Base-by-base conservation (phyloP, 805 yeast species). In the Lachancea sp. region DNA sequence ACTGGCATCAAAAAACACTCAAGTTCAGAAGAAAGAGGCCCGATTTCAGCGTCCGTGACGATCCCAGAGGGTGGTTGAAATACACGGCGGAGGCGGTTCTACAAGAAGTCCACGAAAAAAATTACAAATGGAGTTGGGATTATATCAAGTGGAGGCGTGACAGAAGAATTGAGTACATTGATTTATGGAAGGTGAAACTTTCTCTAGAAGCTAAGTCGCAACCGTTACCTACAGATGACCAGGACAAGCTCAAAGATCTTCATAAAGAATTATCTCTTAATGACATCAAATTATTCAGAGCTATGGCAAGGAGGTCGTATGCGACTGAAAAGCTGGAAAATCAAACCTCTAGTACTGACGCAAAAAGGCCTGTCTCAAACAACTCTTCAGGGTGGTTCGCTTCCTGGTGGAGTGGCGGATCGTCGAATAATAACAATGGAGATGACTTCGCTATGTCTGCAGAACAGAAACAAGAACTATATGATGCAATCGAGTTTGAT, bases 401-500 rank as follows among this genome's bases (percentile, higher is more conserved):
- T 0, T 71, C 79, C 8, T 77, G 88, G 78, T 80, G 89, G 84
- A 69, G 75, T 44, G 67, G 67, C 25, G 47, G 47, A 13, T 34
- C 54, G 1, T 45, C 55, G 2, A 53, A 56, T 3, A 53, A 52
- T 2, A 44, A 50, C 1, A 63, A 64, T 5, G 67, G 69, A 3
- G 58, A 65, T 7, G 65, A 69, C 2, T 57, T 79, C 20, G 67
- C 69, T 5, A 74, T 92, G 58, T 77, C 92, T 0, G 95, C 86
- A 11, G 95, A 88, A 49, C 96, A 92, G 55, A 72, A 85, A 47
- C 73, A 86, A 55, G 98, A 94, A 44, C 68, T 92, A 16, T 89
- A 87, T 55, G 95, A 86, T 45, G 95, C 97, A 0, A 89, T 92
- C 48, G 99, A 89, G 47, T 89, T 80, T 50, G 85, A 89, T 50